phyloP scores from a whole-genome alignment of 768 basidiomycete species.

The Xanthoconium stramineum region DNA sequence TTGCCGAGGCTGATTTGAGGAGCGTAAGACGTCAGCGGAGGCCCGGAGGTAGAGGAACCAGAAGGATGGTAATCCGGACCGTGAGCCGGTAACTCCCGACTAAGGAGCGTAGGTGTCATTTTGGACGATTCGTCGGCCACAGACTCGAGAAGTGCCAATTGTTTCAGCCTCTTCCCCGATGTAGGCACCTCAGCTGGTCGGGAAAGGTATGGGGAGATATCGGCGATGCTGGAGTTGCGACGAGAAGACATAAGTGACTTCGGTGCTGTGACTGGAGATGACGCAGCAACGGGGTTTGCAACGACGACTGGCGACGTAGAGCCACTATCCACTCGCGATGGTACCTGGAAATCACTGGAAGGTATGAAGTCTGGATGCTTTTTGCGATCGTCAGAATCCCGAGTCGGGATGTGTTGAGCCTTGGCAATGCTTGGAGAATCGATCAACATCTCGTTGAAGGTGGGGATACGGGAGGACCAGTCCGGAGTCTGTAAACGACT shows the following conservation, averaged over 20 bases:
- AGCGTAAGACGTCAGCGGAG: conserved; percentile 20
- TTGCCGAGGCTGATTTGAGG: conserved; percentile 23
- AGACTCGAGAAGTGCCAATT: conserved; percentile 66
- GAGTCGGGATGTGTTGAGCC: neutral
- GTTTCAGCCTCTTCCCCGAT: conserved; percentile 63
- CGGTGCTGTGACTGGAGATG: conserved; percentile 15
- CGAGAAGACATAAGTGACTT: conserved; percentile 28
- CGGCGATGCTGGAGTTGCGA: conserved; percentile 49
- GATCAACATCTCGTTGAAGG: conserved; percentile 12
- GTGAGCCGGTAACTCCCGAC: conserved; percentile 21
- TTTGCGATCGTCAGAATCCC: conserved; percentile 5
- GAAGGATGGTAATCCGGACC: conserved; percentile 7
- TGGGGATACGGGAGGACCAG: conserved; percentile 33
- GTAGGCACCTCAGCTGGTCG: conserved; percentile 51
- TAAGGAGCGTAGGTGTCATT: conserved; percentile 44
- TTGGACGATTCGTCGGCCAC: conserved; percentile 72
- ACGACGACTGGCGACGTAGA: conserved; percentile 9
- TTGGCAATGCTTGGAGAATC: conserved; percentile 7
- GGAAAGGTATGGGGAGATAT: conserved; percentile 68
- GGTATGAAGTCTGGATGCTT: neutral
- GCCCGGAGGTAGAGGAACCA: conserved; percentile 28
- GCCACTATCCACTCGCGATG: neutral
- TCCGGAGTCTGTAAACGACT: conserved; percentile 24
- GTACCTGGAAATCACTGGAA: neutral
- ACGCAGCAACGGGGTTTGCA: conserved; percentile 1